Evolutionary conservation across 2,329 filamentous ascomycete species (phyloP), one percentile per base, ranked within the genome.

Genomic region (Lachnellula arida): DNA sequence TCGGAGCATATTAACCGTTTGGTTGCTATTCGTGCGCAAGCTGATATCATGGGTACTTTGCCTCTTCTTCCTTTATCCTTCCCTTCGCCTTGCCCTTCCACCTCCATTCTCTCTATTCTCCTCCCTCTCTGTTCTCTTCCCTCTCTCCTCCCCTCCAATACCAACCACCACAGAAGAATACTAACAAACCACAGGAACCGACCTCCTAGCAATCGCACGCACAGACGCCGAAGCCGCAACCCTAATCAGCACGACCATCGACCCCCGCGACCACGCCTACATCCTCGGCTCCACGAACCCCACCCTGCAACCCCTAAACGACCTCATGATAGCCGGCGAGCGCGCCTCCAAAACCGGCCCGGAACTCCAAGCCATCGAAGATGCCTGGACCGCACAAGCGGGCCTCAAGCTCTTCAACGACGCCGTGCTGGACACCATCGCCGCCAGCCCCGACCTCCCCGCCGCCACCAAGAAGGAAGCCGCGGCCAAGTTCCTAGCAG

Each of bases 171-270:
- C n/a, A 12, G 25, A 39, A 65, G 70, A 37, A 22, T 49, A 46
- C 56, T 60, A 55, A 50, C 32, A 15, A 40, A 14, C 19, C 14
- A 22, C 60, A 88, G 85, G 89, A 62, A 81, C 85, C 60, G 91
- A 99, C 70, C 86, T 99, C 60, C 77, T 99, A 40, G 90, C 91
- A 64, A 85, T 99, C 63, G 94, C 94, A 53, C 88, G 94, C 68
- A 99, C 94, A 57, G 94, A 99, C 75, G 95, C 94, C 65, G 94
- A 99, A 79, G 94, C 94, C 53, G 94, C 94, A 35, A 99, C 94
- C 4, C 86, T 99, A 67, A 96, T 99, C 78, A 96, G 91, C 61
- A 93, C 90, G 35, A 96, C 91, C 67, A 97, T 99, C 71, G 94
- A 99, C 76, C 87, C 89, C 57, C 89, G 94, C 67, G 94, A 99